These are phyloP conservation scores for Hura crepitans DNA, from an alignment of 441 rosid genomes.

Conservation along the genomic window DNA sequence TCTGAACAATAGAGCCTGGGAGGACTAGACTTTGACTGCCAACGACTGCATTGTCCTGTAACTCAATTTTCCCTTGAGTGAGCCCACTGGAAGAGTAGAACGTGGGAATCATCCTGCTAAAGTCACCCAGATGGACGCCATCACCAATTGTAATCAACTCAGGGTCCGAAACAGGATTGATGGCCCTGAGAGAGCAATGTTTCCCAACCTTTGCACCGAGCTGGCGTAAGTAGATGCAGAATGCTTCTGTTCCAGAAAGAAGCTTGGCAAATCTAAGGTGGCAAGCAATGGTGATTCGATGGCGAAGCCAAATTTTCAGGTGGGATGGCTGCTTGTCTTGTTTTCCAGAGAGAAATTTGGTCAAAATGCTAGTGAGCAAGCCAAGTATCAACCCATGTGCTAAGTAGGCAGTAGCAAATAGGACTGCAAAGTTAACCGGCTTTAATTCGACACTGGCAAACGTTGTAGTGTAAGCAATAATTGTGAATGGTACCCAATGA, in stretches of 20 bases:
- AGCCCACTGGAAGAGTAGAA: slow-evolving; percentile 44
- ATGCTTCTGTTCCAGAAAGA: slow-evolving; percentile 65
- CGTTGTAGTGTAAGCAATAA: slow-evolving; percentile 45
- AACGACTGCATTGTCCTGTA: slow-evolving; percentile 55
- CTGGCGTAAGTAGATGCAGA: slow-evolving; percentile 51
- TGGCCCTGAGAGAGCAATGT: slow-evolving; percentile 64
- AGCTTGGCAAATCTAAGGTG: slow-evolving; percentile 63
- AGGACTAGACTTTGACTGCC: slow-evolving; percentile 67
- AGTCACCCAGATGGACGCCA: slow-evolving; percentile 75
- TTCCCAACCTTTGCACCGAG: slow-evolving; percentile 55
- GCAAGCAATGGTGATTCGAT: slow-evolving; percentile 51
- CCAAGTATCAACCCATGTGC: slow-evolving; percentile 55
- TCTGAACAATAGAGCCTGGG: slow-evolving; percentile 48
- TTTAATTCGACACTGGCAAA: slow-evolving; percentile 27
- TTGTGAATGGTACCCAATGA: slow-evolving; percentile 57
- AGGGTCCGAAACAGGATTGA: slow-evolving; percentile 60
- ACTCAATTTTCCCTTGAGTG: slow-evolving; percentile 34
- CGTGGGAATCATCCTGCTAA: slow-evolving; percentile 49
- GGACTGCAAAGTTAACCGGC: slow-evolving; percentile 38
- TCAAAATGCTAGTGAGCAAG: slow-evolving; percentile 40
- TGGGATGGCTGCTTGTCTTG: slow-evolving; percentile 32
- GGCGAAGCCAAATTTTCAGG: slow-evolving; percentile 46
- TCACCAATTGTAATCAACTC: slow-evolving; percentile 40
- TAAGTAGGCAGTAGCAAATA: slow-evolving; percentile 40
- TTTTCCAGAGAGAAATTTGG: slow-evolving; percentile 32